A percentile compares a stretch with the other conserved stretches of the same genome.
phyloP scores from a whole-genome alignment of 2,329 filamentous ascomycete genomes.

The Cadophora malorum region DNA sequence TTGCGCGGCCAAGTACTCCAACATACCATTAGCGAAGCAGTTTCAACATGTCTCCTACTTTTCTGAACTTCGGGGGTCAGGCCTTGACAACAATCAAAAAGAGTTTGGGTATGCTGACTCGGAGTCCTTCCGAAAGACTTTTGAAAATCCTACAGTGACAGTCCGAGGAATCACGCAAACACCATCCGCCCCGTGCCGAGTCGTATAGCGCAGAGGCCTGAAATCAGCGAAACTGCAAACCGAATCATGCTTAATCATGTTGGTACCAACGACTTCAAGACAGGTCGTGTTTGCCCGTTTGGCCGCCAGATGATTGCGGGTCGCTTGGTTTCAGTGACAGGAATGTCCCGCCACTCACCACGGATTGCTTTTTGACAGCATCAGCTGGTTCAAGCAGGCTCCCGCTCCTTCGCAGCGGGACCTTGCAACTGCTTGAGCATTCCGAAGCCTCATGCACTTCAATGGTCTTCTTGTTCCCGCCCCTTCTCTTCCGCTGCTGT shows the following conservation, averaged over 20 bases:
- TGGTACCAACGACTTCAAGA: neutral
- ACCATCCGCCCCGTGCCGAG: neutral
- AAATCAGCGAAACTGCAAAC: neutral
- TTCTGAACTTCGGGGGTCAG: neutral
- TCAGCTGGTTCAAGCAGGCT: neutral
- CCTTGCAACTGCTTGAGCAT: conserved; percentile 10
- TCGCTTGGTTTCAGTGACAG: neutral
- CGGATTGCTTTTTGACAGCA: neutral
- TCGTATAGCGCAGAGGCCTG: neutral
- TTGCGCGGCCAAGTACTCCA: neutral
- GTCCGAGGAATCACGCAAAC: neutral
- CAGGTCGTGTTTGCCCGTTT: neutral
- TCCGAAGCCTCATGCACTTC: neutral
- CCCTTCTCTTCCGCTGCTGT: neutral
- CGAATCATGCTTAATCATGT: neutral
- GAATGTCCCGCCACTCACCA: neutral
- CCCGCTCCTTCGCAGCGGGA: conserved; percentile 8
- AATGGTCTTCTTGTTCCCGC: neutral
- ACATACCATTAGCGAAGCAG: neutral
- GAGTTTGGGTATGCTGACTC: neutral
- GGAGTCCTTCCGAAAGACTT: neutral
- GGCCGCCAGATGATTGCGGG: neutral
- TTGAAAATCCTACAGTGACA: neutral
- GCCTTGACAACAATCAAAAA: neutral
- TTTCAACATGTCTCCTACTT: neutral